phyloP scores from a whole-genome alignment of 495 filamentous ascomycete genomes.

The Penicillium maclennaniae region DNA sequence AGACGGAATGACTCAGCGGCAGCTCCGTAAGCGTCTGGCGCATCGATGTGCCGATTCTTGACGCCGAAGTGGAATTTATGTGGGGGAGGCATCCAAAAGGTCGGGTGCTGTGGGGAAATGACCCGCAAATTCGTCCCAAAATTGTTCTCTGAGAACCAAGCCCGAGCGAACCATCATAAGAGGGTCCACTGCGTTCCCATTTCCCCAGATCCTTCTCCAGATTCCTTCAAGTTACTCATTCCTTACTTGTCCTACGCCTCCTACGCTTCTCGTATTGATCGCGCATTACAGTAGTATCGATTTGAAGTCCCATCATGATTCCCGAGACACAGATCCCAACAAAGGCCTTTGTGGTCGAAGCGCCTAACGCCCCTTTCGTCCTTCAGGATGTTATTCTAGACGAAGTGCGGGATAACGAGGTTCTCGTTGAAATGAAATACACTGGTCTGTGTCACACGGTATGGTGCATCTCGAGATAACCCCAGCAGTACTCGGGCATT shows the following conservation, averaged over 20 bases:
- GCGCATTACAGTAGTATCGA: not conserved
- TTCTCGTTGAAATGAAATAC: conserved; percentile 34
- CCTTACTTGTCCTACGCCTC: not conserved
- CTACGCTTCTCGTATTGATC: not conserved
- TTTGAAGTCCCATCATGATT: conserved; percentile 10
- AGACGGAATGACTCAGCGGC: not conserved
- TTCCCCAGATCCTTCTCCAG: not conserved
- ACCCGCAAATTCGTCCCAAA: not conserved
- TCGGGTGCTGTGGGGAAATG: conserved; percentile 14
- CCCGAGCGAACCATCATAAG: not conserved
- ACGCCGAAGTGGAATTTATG: conserved; percentile 8
- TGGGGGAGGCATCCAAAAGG: conserved; percentile 8
- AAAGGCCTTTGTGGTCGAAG: conserved; percentile 28
- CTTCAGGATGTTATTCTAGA: conserved; percentile 30
- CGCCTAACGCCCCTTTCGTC: conserved; percentile 22
- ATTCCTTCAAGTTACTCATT: not conserved
- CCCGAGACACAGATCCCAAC: conserved; percentile 20
- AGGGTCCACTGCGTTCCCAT: not conserved
- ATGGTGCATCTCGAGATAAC: not conserved
- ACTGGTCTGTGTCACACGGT: conserved; percentile 36
- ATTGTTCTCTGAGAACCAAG: not conserved
- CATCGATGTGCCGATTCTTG: conserved; percentile 9
- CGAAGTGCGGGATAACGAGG: conserved; percentile 23
- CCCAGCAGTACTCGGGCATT: not conserved
- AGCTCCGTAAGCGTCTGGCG: not conserved